Conservation (phyloP, 768 basidiomycete genomes). For the Podaxis carcinomalis region DNA sequence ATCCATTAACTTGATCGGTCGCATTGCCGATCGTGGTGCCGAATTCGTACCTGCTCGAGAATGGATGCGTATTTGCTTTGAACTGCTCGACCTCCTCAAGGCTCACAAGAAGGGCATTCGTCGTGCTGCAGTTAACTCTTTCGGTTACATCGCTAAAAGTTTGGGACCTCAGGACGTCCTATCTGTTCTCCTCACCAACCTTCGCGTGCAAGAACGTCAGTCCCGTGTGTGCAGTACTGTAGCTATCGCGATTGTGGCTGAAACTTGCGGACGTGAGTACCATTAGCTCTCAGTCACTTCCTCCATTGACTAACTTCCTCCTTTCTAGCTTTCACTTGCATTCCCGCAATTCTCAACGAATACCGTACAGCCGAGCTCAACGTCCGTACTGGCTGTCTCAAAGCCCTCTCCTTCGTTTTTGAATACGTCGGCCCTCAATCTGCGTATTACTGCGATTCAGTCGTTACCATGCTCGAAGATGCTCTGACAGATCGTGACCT, state of each 20-base stretch:
- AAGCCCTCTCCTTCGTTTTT: slow-evolving; percentile 97
- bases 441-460: slow-evolving; percentile 94
- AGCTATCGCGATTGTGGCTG: slow-evolving; percentile 93
- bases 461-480: slow-evolving; percentile 97
- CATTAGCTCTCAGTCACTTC: slow-evolving; percentile 1
- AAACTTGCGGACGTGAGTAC: slow-evolving; percentile 77
- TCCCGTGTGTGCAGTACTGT: slow-evolving; percentile 98
- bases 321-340: slow-evolving; percentile 85
- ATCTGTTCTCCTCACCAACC: slow-evolving; percentile 90
- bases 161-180: slow-evolving; percentile 98
- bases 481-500: slow-evolving; percentile 97
- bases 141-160: slow-evolving; percentile 99
- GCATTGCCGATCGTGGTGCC: slow-evolving; percentile 98
- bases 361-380: slow-evolving; percentile 98
- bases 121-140: slow-evolving; percentile 98
- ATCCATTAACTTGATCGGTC: slow-evolving; percentile 98
- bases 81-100: slow-evolving; percentile 92
- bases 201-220: slow-evolving; percentile 98
- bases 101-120: slow-evolving; percentile 99
- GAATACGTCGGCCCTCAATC: slow-evolving; percentile 98
- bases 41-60: slow-evolving; percentile 98
- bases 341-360: slow-evolving; percentile 97
- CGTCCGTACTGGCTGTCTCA: slow-evolving; percentile 97
- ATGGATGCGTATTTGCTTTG: slow-evolving; percentile 99
- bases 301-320: slow-evolving; percentile 13